Percentiles rank a stretch among this genome's conserved stretches.
These are phyloP conservation scores for Tolypocladium nubicola DNA, from an alignment of 2,329 filamentous ascomycete species.

Conservation along the genomic window DNA sequence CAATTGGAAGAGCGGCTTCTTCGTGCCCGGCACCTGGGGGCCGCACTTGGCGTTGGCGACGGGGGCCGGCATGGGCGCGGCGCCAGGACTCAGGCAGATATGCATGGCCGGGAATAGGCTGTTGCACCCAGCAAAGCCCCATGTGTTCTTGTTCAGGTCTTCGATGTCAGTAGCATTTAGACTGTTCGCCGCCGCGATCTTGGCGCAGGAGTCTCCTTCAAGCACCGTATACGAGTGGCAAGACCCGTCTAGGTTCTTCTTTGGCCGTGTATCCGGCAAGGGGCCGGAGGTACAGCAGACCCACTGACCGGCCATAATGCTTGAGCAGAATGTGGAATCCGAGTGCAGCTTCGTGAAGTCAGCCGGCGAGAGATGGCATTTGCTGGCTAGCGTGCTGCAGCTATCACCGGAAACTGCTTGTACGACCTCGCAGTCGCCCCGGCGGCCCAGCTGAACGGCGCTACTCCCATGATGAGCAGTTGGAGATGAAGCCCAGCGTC, in stretches of 20 bases:
- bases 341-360: conserved; percentile 29
- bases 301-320: conserved; percentile 14
- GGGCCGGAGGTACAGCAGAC: conserved; percentile 26
- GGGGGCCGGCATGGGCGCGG: conserved; percentile 11
- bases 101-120: conserved; percentile 4
- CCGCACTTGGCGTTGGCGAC: conserved; percentile 11
- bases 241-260: conserved; percentile 15
- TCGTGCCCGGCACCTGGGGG: conserved; percentile 12
- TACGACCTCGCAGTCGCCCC: neutral
- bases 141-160: conserved; percentile 15
- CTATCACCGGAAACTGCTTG: conserved; percentile 16
- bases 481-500: neutral
- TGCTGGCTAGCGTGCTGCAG: conserved; percentile 24
- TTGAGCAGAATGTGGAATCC: conserved; percentile 8
- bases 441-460: neutral
- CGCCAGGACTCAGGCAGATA: conserved; percentile 12
- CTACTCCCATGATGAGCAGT: neutral
- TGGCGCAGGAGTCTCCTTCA: conserved; percentile 19
- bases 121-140: conserved; percentile 13
- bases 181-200: conserved; percentile 13
- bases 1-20: neutral
- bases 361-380: conserved; percentile 25
- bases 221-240: conserved; percentile 16
- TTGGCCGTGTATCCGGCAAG: conserved; percentile 19
- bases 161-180: conserved; percentile 9